Conservation (phyloP, 306 rosid genomes). For the Albizia julibrissin region DNA sequence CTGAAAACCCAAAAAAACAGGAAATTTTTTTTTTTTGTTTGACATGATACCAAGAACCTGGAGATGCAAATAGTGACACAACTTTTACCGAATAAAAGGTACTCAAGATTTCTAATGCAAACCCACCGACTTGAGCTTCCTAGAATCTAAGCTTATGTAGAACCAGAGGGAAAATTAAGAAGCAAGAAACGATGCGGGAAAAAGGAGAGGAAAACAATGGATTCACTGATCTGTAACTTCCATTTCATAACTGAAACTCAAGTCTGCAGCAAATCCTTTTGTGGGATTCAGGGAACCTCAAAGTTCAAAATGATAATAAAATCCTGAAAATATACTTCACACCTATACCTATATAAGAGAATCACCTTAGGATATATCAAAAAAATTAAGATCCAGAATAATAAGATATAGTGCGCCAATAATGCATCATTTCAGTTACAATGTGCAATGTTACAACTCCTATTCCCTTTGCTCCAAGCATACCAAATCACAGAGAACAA, state of each 20-base stretch:
- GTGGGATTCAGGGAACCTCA: neutral
- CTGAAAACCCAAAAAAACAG: neutral
- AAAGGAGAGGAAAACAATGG: neutral
- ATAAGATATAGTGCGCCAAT: neutral
- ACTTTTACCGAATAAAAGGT: neutral
- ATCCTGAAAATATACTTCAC: neutral
- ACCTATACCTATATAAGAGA: neutral
- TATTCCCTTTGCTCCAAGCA: neutral
- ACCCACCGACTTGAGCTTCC: neutral
- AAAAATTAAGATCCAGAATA: neutral
- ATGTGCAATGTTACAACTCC: neutral
- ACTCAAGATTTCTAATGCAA: neutral
- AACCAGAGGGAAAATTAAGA: neutral
- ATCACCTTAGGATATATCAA: neutral
- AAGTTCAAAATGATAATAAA: conserved; percentile 13
- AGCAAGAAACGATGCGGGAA: neutral
- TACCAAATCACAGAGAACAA: neutral
- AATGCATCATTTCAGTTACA: neutral
- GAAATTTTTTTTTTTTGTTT: no score
- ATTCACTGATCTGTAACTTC: neutral
- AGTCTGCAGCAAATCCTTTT: neutral
- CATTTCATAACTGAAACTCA: neutral
- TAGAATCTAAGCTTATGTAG: neutral
- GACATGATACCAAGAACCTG: neutral
- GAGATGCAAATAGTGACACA: neutral